Base-by-base conservation (phyloP, 495 filamentous ascomycete genomes). In the Cetradonia linearis region DNA sequence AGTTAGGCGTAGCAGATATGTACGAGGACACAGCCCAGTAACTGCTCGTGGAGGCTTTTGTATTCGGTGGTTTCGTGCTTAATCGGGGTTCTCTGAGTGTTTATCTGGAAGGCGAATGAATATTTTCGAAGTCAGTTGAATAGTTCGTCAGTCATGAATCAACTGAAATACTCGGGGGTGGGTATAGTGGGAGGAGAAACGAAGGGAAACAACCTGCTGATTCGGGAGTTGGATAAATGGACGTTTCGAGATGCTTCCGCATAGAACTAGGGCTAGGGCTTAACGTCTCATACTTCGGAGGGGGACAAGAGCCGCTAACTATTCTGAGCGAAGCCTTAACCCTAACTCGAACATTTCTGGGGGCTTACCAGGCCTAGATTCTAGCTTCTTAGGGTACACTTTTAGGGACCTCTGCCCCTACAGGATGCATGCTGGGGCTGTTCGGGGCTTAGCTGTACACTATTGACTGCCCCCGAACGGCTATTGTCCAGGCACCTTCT, bases 201-300 rank as follows among this genome's bases (percentile, higher is more conserved):
- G 34, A 3, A 14, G 23, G 27, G 54, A 56, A 56, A 20, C 23
- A 44, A 34, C 36, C 23, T 40, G 54, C 23, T 23, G 14, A 28
- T 56, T 56, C 34, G 34, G 54, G 48, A 52, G 30, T 5, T 52
- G 25, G 48, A 25, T 33, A n/a, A n/a, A n/a, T n/a, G 48, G 54
- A 56, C 25, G 54, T 16, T 38, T 56, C 54, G 36, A 56, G 36
- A 56, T 56, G 54, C 54, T 56, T 56, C 54, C 27, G 34, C 28
- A 0, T 46, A 37, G 20, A 55, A 11, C 42, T 60, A 58, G 8
- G 56, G 40, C 34, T 25, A 20, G 56, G 56, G 56, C 46, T 9
- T 30, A 47, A 0, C 33, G 42, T 20, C 9, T 46, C 42, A 46
- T 44, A 23, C 38, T 7, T 18, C 33, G 33, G 5, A 11, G 33